phyloP scores from a whole-genome alignment of 495 filamentous ascomycete genomes.

The Penicillium taxi region DNA sequence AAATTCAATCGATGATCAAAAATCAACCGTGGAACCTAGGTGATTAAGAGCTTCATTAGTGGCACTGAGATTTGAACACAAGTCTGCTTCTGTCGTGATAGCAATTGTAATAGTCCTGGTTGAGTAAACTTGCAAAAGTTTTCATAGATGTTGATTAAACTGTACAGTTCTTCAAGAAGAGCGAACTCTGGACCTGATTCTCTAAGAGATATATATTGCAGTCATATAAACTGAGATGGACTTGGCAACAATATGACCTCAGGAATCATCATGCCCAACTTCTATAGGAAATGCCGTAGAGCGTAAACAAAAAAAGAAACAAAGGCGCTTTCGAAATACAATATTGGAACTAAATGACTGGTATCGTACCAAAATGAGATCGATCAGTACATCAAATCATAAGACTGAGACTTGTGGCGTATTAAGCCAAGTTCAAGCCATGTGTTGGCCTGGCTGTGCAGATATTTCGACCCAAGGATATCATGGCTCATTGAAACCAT shows the following conservation, averaged over 20 bases:
- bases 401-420: neutral
- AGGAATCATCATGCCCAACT: neutral
- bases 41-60: neutral
- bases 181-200: neutral
- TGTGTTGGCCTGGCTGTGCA: neutral
- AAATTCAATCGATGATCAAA: too few species aligned
- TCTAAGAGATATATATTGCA: slow-evolving; percentile 2
- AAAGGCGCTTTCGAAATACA: slow-evolving; percentile 7
- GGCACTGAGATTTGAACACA: neutral
- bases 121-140: too few species aligned
- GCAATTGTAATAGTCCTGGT: neutral
- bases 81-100: neutral
- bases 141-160: slow-evolving; percentile 3
- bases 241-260: too few species aligned
- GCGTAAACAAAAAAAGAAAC: slow-evolving; percentile 3
- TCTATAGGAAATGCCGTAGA: neutral
- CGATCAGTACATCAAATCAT: slow-evolving; percentile 15
- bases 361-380: slow-evolving; percentile 17
- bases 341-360: slow-evolving; percentile 5
- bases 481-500: neutral
- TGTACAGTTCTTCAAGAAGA: slow-evolving; percentile 3
- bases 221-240: slow-evolving; percentile 1
- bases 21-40: too few species aligned
- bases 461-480: neutral
- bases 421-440: too few species aligned